A percentile compares a stretch with the other conserved stretches of the same genome.
Evolutionary conservation across 176 grass and related monocot genomes (phyloP).

Genomic region (Aegilops longissima): DNA sequence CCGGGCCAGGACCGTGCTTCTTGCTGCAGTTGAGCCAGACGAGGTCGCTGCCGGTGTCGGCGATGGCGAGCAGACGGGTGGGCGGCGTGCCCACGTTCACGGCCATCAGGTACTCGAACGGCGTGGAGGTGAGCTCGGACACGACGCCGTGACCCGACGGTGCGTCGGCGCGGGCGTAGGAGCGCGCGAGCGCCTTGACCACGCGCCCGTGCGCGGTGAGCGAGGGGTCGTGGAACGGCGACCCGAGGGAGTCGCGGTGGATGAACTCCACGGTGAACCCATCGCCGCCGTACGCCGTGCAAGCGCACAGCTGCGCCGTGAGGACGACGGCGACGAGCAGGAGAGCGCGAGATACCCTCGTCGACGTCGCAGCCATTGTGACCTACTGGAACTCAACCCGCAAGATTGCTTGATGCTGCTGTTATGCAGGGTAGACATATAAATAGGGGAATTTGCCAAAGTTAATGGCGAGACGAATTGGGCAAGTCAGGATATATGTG

Average conservation of each 20-base stretch:
- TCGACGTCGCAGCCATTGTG: not conserved
- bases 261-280: not conserved
- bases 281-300: not conserved
- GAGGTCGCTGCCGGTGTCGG: not conserved
- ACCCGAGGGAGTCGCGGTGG: not conserved
- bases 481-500: too few relatives aligned
- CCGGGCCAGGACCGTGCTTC: not conserved
- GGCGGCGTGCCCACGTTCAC: not conserved
- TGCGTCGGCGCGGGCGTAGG: not conserved
- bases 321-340: not conserved
- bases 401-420: not conserved
- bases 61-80: not conserved
- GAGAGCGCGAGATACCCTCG: not conserved
- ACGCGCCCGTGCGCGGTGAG: not conserved
- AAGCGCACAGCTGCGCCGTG: not conserved
- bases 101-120: not conserved
- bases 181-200: not conserved
- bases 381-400: not conserved
- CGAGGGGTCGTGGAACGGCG: not conserved
- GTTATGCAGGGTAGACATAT: not conserved
- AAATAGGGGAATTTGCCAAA: not conserved
- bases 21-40: not conserved
- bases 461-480: not conserved
- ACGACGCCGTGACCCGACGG: not conserved
- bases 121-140: not conserved